Base-by-base conservation (phyloP, 1,284 basidiomycete genomes). In the Ustilago tritici region DNA sequence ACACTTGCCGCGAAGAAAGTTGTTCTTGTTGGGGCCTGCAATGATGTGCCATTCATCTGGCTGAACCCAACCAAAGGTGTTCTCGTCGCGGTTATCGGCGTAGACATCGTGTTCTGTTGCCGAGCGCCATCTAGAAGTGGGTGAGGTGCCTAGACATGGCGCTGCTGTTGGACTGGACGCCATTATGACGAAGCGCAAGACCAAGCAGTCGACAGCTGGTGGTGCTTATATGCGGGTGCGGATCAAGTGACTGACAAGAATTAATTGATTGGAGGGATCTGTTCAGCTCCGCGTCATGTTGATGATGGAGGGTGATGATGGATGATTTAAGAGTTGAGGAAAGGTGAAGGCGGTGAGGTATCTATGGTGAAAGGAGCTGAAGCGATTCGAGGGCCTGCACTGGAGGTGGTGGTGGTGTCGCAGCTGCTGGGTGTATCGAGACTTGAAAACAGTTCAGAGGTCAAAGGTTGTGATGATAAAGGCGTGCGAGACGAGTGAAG, bases 21-120 rank as follows among this genome's bases (percentile, higher is more conserved):
- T 68, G 61, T 35, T 55, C 63, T 72, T 77, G 70, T 73, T 77
- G 38, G 49, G 52, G 12, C 75, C 75, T 8, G 75, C 75, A 32
- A 77, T 61, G 17, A 66, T 77, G 14, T 77, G 70, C 75, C 75
- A 77, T 50, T 77, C 75, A 43, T 77, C 66, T 19, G 75, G 75
- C 32, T 77, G 75, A 17, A 77, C 55, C 75, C 75, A 77, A 23
- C 75, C 75, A 67, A 77, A 77, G 66, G 73, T 69, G 62, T 77
- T 56, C 56, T 77, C 75, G 40, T 64, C 65, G 19, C 69, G 74
- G 40, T 76, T 76, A 65, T 76, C 74, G 49, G 74, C 74, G 23
- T 64, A 71, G 38, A 76, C 74, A 31, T 76, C 60, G 60, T 76
- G 74, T 14, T 65, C 65, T 7, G 74, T 75, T 17, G 72, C 72